Conservation (phyloP, 192 early-diverging fungal genomes). For the Powellomyces hirtus region DNA sequence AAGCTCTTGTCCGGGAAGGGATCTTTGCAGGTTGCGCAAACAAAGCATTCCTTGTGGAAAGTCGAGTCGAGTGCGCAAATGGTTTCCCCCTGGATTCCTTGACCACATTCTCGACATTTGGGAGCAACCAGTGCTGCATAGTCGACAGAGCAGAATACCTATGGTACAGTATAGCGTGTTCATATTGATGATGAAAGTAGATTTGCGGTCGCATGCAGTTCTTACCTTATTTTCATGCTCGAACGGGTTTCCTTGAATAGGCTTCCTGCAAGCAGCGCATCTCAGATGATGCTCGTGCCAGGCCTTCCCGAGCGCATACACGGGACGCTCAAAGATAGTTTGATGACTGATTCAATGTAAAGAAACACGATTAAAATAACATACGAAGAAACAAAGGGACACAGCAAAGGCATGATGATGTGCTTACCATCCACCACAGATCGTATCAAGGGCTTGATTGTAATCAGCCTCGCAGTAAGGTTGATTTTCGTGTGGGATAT, state of each 20-base stretch:
- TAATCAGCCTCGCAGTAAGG: constrained; percentile 65
- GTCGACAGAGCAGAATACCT: constrained; percentile 68
- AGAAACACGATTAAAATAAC: constrained; percentile 36
- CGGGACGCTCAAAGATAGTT: constrained; percentile 52
- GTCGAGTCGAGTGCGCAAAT: constrained; percentile 70
- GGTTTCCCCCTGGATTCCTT: constrained; percentile 68
- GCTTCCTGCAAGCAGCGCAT: constrained; percentile 32
- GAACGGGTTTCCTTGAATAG: constrained; percentile 30
- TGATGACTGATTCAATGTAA: constrained; percentile 67
- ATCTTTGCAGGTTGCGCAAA: constrained; percentile 65
- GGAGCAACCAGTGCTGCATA: constrained; percentile 66
- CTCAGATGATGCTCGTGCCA: constrained; percentile 40
- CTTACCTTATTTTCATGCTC: constrained; percentile 55
- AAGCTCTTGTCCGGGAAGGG: constrained; percentile 80
- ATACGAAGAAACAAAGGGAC: background rate
- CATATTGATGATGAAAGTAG: background rate
- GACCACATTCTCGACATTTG: constrained; percentile 61
- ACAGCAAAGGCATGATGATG: constrained; percentile 38
- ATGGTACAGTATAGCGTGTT: background rate
- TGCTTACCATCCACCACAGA: constrained; percentile 58
- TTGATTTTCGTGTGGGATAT: constrained; percentile 56
- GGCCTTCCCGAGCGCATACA: constrained; percentile 32
- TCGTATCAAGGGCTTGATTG: constrained; percentile 34
- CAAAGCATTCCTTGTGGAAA: constrained; percentile 74
- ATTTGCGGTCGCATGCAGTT: background rate